Percentiles rank a stretch among this genome's conserved stretches.
phyloP scores from a whole-genome alignment of 2,329 filamentous ascomycete genomes.

The Biscogniauxia marginata region DNA sequence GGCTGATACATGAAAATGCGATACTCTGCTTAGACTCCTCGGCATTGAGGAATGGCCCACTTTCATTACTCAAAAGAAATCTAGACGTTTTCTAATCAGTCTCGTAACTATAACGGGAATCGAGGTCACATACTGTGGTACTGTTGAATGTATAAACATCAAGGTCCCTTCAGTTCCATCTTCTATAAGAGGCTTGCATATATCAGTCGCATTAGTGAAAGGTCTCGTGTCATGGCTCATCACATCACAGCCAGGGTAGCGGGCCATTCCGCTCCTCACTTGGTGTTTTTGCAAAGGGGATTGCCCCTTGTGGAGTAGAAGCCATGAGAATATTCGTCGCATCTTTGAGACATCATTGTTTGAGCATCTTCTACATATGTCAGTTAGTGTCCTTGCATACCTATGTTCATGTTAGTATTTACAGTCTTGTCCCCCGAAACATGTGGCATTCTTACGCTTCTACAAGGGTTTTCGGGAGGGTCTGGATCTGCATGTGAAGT shows the following conservation, averaged over 20 bases:
- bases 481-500: too few relatives aligned
- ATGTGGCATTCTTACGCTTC: too few relatives aligned
- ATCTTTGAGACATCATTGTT: neutral
- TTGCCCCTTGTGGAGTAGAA: slow-evolving; percentile 1
- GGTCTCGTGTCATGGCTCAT: neutral
- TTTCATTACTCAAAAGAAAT: neutral
- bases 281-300: neutral
- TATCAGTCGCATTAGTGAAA: slow-evolving; percentile 1
- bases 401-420: too few relatives aligned
- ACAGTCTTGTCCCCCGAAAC: too few relatives aligned
- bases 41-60: neutral
- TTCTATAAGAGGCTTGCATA: slow-evolving; percentile 5
- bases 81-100: neutral
- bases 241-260: neutral
- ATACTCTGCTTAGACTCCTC: neutral
- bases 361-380: slow-evolving; percentile 1
- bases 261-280: neutral
- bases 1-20: slow-evolving; percentile 1
- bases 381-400: too few relatives aligned
- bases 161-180: neutral
- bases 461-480: too few relatives aligned
- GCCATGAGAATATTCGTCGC: slow-evolving; percentile 1
- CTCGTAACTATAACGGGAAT: neutral
- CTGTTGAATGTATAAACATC: slow-evolving; percentile 2
- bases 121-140: neutral